Conservation (phyloP, 331 rosid genomes). For the Cydonia oblonga region DNA sequence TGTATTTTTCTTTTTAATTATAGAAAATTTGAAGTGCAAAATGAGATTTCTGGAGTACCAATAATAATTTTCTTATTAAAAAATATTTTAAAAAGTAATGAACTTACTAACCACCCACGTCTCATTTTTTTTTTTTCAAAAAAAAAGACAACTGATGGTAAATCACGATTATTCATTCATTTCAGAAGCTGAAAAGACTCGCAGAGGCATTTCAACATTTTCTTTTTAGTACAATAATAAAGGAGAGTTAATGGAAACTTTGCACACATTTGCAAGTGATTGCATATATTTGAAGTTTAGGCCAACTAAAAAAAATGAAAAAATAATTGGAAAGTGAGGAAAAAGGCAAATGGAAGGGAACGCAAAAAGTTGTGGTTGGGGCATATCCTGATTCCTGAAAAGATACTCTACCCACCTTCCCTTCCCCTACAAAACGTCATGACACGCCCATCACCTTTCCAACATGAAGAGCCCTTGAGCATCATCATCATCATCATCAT, state of each 20-base stretch:
- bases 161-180: accelerated
- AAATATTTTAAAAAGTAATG: too few species aligned
- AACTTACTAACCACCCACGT: too few species aligned
- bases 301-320: background rate
- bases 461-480: background rate
- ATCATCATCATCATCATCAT: background rate
- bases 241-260: background rate
- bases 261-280: background rate
- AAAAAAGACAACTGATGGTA: accelerated
- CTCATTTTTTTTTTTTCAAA: too few species aligned
- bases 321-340: background rate
- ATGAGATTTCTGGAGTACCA: accelerated
- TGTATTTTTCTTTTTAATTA: too few species aligned
- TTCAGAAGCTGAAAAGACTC: accelerated
- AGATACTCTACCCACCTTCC: constrained; percentile 3
- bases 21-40: too few species aligned
- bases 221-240: background rate
- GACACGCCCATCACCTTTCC: background rate
- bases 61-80: too few species aligned
- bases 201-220: accelerated
- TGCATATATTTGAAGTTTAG: background rate
- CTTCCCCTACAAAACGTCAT: constrained; percentile 5
- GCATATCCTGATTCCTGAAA: constrained; percentile 7
- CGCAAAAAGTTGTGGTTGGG: background rate
- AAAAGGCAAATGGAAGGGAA: background rate